These are phyloP conservation scores for Phytopythium cucurbitacearum DNA, from an alignment of 352 stramenopile genomes.

Conservation along the genomic window DNA sequence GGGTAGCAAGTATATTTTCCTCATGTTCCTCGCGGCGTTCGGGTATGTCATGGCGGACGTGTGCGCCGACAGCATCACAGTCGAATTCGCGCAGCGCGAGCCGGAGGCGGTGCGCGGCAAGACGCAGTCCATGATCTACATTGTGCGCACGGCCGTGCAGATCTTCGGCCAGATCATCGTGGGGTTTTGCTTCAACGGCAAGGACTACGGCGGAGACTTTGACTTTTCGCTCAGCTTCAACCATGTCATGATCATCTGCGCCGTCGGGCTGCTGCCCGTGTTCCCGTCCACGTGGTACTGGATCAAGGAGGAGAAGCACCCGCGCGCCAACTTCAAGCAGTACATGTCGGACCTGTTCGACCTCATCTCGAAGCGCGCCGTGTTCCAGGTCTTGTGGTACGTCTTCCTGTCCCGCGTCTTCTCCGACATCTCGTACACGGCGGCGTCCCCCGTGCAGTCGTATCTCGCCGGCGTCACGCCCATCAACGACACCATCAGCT, in stretches of 20 bases:
- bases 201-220: conserved; percentile 48
- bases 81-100: conserved; percentile 33
- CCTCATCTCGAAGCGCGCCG: conserved; percentile 12
- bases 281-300: conserved; percentile 42
- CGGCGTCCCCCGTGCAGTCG: conserved; percentile 19
- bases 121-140: conserved; percentile 34
- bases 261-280: conserved; percentile 23
- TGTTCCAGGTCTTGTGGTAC: conserved; percentile 20
- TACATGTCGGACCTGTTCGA: conserved; percentile 37
- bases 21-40: conserved; percentile 27
- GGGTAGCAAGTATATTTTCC: conserved; percentile 22
- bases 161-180: conserved; percentile 12
- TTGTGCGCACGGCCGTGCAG: conserved; percentile 17
- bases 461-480: conserved; percentile 32
- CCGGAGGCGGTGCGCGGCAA: conserved; percentile 20
- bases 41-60: conserved; percentile 29
- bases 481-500: conserved; percentile 27
- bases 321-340: conserved; percentile 17
- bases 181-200: conserved; percentile 24
- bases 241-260: conserved; percentile 38
- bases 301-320: conserved; percentile 42
- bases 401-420: conserved; percentile 29
- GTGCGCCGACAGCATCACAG: conserved; percentile 18
- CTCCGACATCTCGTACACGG: conserved; percentile 27
- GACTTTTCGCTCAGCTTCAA: conserved; percentile 42